A percentile compares a stretch with the other conserved stretches of the same genome.
Evolutionary conservation across 1,284 basidiomycete species (phyloP).

Genomic region (Trametes polyzona): DNA sequence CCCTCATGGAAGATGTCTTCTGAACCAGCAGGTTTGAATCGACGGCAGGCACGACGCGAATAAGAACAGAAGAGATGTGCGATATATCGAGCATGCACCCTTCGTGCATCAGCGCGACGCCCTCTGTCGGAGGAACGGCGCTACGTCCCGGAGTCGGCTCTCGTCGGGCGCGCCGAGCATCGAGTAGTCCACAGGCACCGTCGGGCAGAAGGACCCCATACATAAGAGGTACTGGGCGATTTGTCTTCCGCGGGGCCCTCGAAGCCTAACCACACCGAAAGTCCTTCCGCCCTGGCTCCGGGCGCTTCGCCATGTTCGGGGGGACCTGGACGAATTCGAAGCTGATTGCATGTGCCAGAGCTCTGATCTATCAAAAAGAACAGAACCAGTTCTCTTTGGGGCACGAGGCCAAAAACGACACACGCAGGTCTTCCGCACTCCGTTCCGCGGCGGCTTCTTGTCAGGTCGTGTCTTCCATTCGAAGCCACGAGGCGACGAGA

Average conservation of each 20-base stretch:
- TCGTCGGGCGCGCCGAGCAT: no score
- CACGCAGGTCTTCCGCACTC: not conserved
- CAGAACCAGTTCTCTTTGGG: not conserved
- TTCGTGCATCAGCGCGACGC: not conserved
- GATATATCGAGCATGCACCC: not conserved
- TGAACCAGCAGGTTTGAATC: not conserved
- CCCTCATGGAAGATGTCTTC: not conserved
- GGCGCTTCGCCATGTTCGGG: not conserved
- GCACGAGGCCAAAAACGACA: not conserved
- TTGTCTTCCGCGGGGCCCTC: no score
- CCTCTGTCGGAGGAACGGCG: not conserved
- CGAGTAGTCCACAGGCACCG: no score
- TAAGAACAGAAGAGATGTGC: not conserved
- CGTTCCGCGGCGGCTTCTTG: not conserved
- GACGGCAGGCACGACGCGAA: not conserved
- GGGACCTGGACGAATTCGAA: not conserved
- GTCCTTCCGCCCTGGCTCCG: no score
- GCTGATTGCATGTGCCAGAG: constrained; percentile 1
- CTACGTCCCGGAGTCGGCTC: not conserved
- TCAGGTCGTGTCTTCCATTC: not conserved
- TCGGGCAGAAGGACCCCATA: no score
- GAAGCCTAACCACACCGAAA: constrained; percentile 6
- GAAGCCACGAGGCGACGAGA: not conserved
- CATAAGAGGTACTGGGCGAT: no score
- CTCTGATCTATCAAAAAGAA: not conserved